Conservation (phyloP, 805 yeast species). For the Wickerhamiella sergipiensis region DNA sequence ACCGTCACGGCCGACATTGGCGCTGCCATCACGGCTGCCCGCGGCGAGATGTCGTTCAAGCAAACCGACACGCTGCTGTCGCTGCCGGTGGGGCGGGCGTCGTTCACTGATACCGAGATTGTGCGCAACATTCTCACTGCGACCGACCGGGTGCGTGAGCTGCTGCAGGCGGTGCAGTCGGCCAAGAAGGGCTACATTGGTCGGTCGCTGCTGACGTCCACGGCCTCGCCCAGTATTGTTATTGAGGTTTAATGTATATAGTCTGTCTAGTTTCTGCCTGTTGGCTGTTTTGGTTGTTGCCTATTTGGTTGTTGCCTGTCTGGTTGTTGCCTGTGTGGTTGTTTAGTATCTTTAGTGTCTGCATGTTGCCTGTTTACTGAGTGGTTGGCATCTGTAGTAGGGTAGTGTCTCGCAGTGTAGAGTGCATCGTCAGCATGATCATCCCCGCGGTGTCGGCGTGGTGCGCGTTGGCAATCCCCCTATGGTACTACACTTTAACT, state of each 20-base stretch:
- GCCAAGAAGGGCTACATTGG: constrained; percentile 41
- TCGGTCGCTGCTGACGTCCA: constrained; percentile 50
- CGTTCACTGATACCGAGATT: constrained; percentile 64
- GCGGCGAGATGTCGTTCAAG: constrained; percentile 66
- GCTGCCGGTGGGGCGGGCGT: constrained; percentile 63
- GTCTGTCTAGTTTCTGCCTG: neutral
- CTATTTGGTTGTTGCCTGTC: no score
- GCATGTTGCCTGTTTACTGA: no score
- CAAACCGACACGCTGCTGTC: constrained; percentile 50
- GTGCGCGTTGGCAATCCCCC: constrained; percentile 30
- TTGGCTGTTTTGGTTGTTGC: neutral
- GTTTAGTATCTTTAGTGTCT: no score
- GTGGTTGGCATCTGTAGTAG: no score
- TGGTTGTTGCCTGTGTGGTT: no score
- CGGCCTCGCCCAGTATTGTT: constrained; percentile 70
- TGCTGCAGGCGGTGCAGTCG: constrained; percentile 17
- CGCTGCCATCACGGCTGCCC: constrained; percentile 36
- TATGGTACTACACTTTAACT: constrained; percentile 47
- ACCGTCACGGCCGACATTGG: constrained; percentile 63
- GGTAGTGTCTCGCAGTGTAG: no score
- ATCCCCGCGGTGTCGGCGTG: constrained; percentile 13
- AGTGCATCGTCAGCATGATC: constrained; percentile 10
- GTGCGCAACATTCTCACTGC: constrained; percentile 57
- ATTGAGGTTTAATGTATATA: constrained; percentile 29
- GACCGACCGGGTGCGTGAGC: constrained; percentile 43